phyloP scores from a whole-genome alignment of 1,284 basidiomycete genomes.

The Porogramme epimiltina region DNA sequence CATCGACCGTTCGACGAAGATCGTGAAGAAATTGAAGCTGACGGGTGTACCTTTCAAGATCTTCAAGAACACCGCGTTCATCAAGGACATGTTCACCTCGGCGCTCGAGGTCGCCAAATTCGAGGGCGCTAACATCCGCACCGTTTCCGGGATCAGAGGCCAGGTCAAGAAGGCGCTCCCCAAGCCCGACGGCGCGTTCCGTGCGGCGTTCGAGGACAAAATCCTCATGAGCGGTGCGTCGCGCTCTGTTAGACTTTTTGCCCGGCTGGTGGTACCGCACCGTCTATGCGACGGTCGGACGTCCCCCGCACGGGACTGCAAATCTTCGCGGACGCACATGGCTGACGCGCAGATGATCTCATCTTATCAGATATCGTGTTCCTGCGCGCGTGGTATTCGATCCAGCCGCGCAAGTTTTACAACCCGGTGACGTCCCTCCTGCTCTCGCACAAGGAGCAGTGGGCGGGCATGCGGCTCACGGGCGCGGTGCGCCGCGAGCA shows the following conservation, averaged over 20 bases:
- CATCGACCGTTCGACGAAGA: slow-evolving; percentile 88
- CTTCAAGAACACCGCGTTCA: slow-evolving; percentile 98
- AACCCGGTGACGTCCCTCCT: slow-evolving; percentile 95
- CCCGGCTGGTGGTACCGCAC: too few relatives aligned
- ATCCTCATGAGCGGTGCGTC: slow-evolving; percentile 89
- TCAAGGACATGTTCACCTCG: slow-evolving; percentile 96
- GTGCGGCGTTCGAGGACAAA: slow-evolving; percentile 99
- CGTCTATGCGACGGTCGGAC: too few relatives aligned
- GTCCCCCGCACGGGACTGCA: too few relatives aligned
- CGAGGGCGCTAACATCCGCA: slow-evolving; percentile 94
- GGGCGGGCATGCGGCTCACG: slow-evolving; percentile 95
- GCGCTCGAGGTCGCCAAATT: slow-evolving; percentile 97
- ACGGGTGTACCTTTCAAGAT: slow-evolving; percentile 96
- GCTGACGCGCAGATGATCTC: background rate
- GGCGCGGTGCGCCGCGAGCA: slow-evolving; percentile 89
- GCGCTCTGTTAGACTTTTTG: too few relatives aligned
- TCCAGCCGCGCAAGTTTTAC: slow-evolving; percentile 95
- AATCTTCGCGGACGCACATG: too few relatives aligned
- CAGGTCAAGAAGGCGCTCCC: slow-evolving; percentile 95
- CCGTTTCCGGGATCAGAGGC: slow-evolving; percentile 94
- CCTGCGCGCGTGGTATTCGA: slow-evolving; percentile 95
- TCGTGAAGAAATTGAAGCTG: slow-evolving; percentile 98
- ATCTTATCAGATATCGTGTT: slow-evolving; percentile 83
- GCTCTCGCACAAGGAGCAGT: slow-evolving; percentile 74
- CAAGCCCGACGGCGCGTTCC: slow-evolving; percentile 94